These are phyloP conservation scores for Lycium barbarum DNA, from an alignment of 257 asterid genomes.

Conservation along the genomic window DNA sequence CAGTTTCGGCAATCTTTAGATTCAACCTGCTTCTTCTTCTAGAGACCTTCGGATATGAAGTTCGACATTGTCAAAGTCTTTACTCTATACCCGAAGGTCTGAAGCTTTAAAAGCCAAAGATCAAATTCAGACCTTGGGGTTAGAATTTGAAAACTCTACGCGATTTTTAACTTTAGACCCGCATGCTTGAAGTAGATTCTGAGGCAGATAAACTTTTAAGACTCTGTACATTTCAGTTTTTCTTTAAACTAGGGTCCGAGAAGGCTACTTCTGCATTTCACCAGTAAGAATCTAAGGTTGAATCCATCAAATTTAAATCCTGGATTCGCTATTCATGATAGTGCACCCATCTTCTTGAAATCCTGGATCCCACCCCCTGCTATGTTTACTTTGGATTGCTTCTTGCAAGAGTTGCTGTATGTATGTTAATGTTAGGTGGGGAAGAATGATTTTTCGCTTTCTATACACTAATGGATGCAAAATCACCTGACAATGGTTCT, in stretches of 20 bases:
- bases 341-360: background rate
- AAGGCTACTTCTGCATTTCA: background rate
- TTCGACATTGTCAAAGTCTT: background rate
- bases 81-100: background rate
- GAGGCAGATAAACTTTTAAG: background rate
- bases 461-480: background rate
- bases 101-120: background rate
- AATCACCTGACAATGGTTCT: slow-evolving; percentile 2
- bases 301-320: background rate
- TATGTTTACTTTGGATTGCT: background rate
- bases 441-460: background rate
- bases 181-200: background rate
- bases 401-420: background rate
- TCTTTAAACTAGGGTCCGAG: background rate
- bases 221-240: background rate
- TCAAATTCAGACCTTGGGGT: background rate
- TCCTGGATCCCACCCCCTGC: background rate
- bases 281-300: background rate
- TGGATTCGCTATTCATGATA: background rate
- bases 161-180: background rate
- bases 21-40: background rate
- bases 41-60: background rate
- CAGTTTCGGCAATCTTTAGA: background rate
- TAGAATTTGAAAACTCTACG: background rate
- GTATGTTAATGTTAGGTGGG: background rate